Conservation (phyloP, 2,329 filamentous ascomycete genomes). For the Ophiostoma angusticollis region DNA sequence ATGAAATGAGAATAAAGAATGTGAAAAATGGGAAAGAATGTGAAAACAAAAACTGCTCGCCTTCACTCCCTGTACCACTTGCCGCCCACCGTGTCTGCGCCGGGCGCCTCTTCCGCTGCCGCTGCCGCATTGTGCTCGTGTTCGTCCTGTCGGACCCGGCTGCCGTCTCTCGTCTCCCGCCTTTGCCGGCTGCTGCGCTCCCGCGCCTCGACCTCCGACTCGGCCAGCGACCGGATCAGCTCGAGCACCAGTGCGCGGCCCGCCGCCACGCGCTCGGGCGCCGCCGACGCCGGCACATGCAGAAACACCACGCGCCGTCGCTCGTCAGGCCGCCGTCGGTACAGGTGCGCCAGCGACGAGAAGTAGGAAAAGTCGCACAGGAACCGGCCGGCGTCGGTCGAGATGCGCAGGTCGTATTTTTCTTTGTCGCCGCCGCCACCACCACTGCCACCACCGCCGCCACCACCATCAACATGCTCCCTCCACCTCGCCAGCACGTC, state of each 20-base stretch:
- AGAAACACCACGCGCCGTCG: slow-evolving; percentile 50
- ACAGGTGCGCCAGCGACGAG: slow-evolving; percentile 48
- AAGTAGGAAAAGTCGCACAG: slow-evolving; percentile 72
- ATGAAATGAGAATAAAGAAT: background rate
- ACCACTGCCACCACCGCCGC: slow-evolving; percentile 11
- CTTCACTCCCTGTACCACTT: slow-evolving; percentile 11
- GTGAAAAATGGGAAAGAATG: background rate
- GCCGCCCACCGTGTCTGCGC: slow-evolving; percentile 3
- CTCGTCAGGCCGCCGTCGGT: slow-evolving; percentile 22
- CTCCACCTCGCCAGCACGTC: slow-evolving; percentile 46
- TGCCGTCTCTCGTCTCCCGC: slow-evolving; percentile 6
- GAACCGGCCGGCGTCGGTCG: slow-evolving; percentile 58
- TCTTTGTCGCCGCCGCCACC: background rate
- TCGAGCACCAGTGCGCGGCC: slow-evolving; percentile 41
- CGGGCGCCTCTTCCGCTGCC: background rate
- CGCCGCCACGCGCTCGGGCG: slow-evolving; percentile 31
- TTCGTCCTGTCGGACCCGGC: too few relatives aligned
- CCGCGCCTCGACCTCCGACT: slow-evolving; percentile 28
- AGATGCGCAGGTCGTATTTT: slow-evolving; percentile 39
- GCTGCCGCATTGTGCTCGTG: background rate
- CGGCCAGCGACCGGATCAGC: slow-evolving; percentile 43
- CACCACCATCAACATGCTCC: slow-evolving; percentile 29
- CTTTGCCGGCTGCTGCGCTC: background rate
- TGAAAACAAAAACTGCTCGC: background rate
- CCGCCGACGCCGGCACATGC: slow-evolving; percentile 53